These are phyloP conservation scores for Papiliotrema fonsecae DNA, from an alignment of 1,284 basidiomycete species.

Conservation along the genomic window DNA sequence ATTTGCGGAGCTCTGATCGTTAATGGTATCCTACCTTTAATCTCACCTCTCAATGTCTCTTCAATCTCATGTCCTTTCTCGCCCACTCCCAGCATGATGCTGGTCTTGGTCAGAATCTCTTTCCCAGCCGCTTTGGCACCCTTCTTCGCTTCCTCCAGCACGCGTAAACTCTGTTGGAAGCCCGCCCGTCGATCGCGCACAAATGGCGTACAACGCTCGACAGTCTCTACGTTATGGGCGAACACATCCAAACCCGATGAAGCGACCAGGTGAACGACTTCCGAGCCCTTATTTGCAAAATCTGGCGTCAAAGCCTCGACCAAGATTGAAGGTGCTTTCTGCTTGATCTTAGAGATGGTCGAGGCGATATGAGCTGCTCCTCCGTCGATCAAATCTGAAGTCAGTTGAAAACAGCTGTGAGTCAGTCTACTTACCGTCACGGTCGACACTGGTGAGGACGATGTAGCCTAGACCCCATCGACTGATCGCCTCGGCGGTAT, in stretches of 20 bases:
- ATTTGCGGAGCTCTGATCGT: constrained; percentile 69
- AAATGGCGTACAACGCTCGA: constrained; percentile 85
- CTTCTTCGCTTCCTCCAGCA: constrained; percentile 78
- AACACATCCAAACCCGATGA: constrained; percentile 93
- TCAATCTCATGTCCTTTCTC: constrained; percentile 81
- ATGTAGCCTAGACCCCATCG: constrained; percentile 99
- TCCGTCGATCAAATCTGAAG: constrained; percentile 79
- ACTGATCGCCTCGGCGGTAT: constrained; percentile 96
- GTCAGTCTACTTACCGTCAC: constrained; percentile 66
- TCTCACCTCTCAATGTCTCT: constrained; percentile 73
- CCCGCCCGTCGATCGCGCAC: constrained; percentile 92
- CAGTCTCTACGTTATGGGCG: constrained; percentile 96
- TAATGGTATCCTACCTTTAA: neutral
- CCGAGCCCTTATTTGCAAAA: constrained; percentile 68
- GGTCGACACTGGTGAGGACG: constrained; percentile 92
- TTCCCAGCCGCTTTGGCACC: constrained; percentile 70
- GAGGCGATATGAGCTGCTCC: constrained; percentile 91
- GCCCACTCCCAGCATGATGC: constrained; percentile 97
- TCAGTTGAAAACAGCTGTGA: neutral
- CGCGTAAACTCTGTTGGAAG: constrained; percentile 82
- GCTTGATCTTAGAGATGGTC: constrained; percentile 92
- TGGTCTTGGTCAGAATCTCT: constrained; percentile 91
- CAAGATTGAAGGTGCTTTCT: constrained; percentile 90
- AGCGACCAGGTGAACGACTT: constrained; percentile 76
- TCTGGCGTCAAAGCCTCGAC: constrained; percentile 97